These are phyloP conservation scores for Fragaria nilgerrensis DNA, from an alignment of 306 rosid genomes.

Conservation along the genomic window DNA sequence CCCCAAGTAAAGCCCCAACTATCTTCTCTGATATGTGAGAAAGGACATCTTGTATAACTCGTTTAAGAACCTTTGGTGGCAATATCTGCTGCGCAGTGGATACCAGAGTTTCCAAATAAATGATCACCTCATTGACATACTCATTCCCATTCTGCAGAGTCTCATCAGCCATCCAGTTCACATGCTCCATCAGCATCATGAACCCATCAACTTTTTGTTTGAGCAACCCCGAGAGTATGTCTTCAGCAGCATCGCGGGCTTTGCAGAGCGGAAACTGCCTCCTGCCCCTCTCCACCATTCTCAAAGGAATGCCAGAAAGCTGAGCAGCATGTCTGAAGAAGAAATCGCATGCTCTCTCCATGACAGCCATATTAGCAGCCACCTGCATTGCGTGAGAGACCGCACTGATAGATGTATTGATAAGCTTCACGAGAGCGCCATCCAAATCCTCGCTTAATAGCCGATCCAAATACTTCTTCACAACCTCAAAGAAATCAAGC, in stretches of 20 bases:
- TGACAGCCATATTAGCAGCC: conserved; percentile 92
- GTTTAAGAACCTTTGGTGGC: conserved; percentile 82
- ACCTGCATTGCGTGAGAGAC: conserved; percentile 96
- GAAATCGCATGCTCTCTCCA: conserved; percentile 97
- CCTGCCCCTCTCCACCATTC: conserved; percentile 95
- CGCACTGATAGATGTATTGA: conserved; percentile 63
- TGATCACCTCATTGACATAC: conserved; percentile 84
- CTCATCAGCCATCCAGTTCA: conserved; percentile 90
- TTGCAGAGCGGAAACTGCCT: conserved; percentile 77
- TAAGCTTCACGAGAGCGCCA: conserved; percentile 80
- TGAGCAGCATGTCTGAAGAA: conserved; percentile 98
- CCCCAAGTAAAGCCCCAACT: conserved; percentile 69
- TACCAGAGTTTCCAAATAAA: conserved; percentile 91
- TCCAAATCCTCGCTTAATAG: conserved; percentile 77
- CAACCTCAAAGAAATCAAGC: conserved; percentile 88
- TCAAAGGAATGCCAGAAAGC: conserved; percentile 87
- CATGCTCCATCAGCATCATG: conserved; percentile 76
- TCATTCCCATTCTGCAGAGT: conserved; percentile 75
- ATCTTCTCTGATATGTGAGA: conserved; percentile 84
- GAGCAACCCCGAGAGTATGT: conserved; percentile 30
- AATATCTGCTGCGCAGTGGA: conserved; percentile 94
- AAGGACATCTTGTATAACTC: conserved; percentile 82
- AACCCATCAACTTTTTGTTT: conserved; percentile 60
- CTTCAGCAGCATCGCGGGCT: conserved; percentile 92
- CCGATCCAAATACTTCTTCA: conserved; percentile 87